phyloP scores from a whole-genome alignment of 2,329 filamentous ascomycete genomes.

The Fonsecaea monophora region DNA sequence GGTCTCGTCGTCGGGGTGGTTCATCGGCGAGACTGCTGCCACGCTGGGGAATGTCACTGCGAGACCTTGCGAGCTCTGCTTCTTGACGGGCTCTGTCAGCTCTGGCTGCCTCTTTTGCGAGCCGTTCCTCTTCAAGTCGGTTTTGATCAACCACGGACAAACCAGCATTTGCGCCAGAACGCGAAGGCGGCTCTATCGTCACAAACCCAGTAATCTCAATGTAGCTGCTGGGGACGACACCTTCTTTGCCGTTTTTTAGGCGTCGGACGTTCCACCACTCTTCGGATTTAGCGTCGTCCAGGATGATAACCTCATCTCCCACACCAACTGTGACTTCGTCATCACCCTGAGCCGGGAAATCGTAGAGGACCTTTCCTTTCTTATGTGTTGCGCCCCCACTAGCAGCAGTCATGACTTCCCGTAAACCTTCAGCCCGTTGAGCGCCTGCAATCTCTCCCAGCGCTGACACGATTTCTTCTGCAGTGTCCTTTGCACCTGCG shows the following conservation, averaged over 20 bases:
- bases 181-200: constrained; percentile 57
- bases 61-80: constrained; percentile 47
- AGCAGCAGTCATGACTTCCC: constrained; percentile 84
- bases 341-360: constrained; percentile 95
- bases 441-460: constrained; percentile 90
- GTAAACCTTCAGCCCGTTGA: constrained; percentile 77
- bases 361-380: constrained; percentile 86
- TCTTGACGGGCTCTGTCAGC: constrained; percentile 63
- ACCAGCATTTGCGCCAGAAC: constrained; percentile 65
- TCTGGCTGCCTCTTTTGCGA: constrained; percentile 80
- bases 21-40: constrained; percentile 76
- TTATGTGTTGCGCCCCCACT: constrained; percentile 70
- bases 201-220: constrained; percentile 81
- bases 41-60: constrained; percentile 72
- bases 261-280: constrained; percentile 98
- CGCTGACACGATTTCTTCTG: constrained; percentile 86
- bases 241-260: constrained; percentile 89
- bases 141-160: constrained; percentile 78
- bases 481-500: constrained; percentile 95
- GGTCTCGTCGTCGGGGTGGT: constrained; percentile 69
- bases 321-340: constrained; percentile 92
- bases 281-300: constrained; percentile 90
- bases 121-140: constrained; percentile 77
- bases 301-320: constrained; percentile 86
- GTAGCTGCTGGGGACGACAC: constrained; percentile 95